Evolutionary conservation across 805 yeast species (phyloP).

Genomic region (Nematodospora valgi): DNA sequence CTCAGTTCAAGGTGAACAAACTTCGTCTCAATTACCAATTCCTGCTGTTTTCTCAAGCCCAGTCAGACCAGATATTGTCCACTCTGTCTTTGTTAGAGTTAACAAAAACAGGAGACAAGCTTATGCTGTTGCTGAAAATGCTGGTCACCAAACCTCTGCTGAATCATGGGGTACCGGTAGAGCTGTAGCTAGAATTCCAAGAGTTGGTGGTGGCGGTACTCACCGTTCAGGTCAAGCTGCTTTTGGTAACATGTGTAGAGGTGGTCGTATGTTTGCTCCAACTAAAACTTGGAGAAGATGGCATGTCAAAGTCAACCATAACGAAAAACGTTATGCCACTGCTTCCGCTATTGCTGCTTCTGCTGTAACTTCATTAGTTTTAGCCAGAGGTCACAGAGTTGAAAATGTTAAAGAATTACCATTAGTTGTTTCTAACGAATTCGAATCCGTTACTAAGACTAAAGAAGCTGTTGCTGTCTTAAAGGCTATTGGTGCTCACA

Average conservation of each 20-base stretch:
- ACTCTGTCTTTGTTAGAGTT: constrained; percentile 96
- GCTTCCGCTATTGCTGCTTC: constrained; percentile 99
- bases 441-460: constrained; percentile 93
- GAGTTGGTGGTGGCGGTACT: constrained; percentile 99
- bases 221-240: constrained; percentile 99
- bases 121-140: constrained; percentile 98
- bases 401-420: constrained; percentile 98
- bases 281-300: constrained; percentile 99
- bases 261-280: constrained; percentile 99
- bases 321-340: constrained; percentile 99
- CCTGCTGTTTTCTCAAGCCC: constrained; percentile 99
- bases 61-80: constrained; percentile 99
- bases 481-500: constrained; percentile 98
- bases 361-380: constrained; percentile 95
- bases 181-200: constrained; percentile 99
- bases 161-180: constrained; percentile 99
- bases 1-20: constrained; percentile 82
- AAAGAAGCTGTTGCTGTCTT: constrained; percentile 98
- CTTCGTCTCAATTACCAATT: constrained; percentile 80
- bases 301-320: constrained; percentile 99
- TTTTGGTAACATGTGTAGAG: constrained; percentile 99
- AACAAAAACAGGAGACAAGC: constrained; percentile 99
- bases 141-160: constrained; percentile 99
- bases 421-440: constrained; percentile 89
- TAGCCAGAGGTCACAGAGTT: constrained; percentile 99